phyloP scores from a whole-genome alignment of 2,329 filamentous ascomycete genomes.

The Aspergillus fumigatiaffinis region DNA sequence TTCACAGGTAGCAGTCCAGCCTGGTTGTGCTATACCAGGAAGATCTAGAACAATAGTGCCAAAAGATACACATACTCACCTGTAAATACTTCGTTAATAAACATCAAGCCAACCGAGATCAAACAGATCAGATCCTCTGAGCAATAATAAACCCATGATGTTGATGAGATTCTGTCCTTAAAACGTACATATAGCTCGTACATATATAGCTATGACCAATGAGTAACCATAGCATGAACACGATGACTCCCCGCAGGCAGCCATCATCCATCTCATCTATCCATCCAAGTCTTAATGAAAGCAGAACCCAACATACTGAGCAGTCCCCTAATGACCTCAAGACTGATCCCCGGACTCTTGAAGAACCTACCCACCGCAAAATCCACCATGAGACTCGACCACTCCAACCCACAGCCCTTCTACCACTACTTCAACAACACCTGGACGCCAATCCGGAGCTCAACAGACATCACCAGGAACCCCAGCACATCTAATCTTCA shows the following conservation, averaged over 20 bases:
- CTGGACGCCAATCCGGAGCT: background rate
- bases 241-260: background rate
- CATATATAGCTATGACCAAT: background rate
- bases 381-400: background rate
- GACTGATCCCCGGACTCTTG: background rate
- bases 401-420: slow-evolving; percentile 5
- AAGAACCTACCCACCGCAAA: background rate
- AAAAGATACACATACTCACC: background rate
- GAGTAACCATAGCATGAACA: background rate
- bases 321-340: background rate
- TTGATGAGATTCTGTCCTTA: background rate
- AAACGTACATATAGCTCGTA: background rate
- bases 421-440: slow-evolving; percentile 1
- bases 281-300: background rate
- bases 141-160: background rate
- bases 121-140: background rate
- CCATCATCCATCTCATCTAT: background rate
- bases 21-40: background rate
- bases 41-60: background rate
- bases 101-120: background rate
- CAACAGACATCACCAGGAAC: background rate
- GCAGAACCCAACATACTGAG: background rate
- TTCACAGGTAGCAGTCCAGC: background rate
- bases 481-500: background rate
- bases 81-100: background rate